Percentiles rank a stretch among this genome's conserved stretches.
phyloP scores from a whole-genome alignment of 805 yeast genomes.

The Teunomyces gatunensis region DNA sequence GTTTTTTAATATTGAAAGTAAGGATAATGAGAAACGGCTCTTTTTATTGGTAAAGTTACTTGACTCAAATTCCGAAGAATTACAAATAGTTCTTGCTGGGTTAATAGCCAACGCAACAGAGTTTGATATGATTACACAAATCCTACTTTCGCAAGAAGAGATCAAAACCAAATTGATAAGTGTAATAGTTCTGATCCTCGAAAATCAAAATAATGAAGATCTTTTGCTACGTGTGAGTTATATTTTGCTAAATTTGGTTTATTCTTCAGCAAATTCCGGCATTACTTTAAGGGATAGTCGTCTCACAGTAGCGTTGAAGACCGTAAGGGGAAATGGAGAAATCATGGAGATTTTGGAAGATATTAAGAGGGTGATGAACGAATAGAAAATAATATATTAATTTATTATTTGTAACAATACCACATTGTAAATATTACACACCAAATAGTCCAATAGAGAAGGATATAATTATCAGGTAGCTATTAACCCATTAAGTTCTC shows the following conservation, averaged over 20 bases:
- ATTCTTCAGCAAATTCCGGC: conserved; percentile 10
- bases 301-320: not conserved
- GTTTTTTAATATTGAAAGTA: conserved; percentile 52
- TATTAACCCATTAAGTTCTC: not conserved
- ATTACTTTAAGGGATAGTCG: not conserved
- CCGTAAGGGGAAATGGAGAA: conserved; percentile 5
- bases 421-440: no score
- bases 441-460: no score
- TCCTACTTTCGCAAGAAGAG: conserved; percentile 16
- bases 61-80: conserved; percentile 27
- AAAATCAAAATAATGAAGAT: conserved; percentile 23
- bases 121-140: conserved; percentile 32
- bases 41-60: conserved; percentile 30
- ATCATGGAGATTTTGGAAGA: conserved; percentile 14
- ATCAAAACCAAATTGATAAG: conserved; percentile 16
- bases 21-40: conserved; percentile 27
- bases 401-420: no score
- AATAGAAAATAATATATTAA: not conserved
- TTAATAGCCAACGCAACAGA: conserved; percentile 41
- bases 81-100: conserved; percentile 35
- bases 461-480: no score
- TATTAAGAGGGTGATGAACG: conserved; percentile 10
- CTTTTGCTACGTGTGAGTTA: conserved; percentile 28
- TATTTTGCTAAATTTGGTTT: conserved; percentile 19
- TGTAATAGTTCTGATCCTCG: conserved; percentile 21